Conservation (phyloP, 495 filamentous ascomycete species). For the Neurospora sp. region DNA sequence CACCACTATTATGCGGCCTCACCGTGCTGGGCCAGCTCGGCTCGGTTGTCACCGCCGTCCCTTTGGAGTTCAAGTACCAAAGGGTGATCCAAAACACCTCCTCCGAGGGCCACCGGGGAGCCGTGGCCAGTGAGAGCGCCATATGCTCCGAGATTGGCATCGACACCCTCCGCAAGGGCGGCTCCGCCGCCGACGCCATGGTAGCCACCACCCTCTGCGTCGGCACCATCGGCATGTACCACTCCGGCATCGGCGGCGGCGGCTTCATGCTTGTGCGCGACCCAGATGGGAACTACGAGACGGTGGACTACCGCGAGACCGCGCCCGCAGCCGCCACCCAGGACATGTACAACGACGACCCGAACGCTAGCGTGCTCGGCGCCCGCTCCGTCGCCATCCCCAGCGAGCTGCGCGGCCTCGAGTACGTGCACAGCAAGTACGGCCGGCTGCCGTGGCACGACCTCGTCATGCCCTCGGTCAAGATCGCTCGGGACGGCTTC, state of each 20-base stretch:
- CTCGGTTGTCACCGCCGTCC: background rate
- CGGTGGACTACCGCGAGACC: constrained; percentile 78
- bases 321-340: constrained; percentile 67
- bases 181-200: constrained; percentile 68
- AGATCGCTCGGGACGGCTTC: constrained; percentile 69
- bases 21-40: constrained; percentile 2
- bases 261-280: constrained; percentile 73
- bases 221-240: constrained; percentile 78
- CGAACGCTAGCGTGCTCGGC: too few relatives aligned
- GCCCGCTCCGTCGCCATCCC: constrained; percentile 55
- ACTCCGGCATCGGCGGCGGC: constrained; percentile 81
- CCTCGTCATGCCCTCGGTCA: constrained; percentile 60
- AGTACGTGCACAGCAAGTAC: constrained; percentile 63
- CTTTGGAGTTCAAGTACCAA: background rate
- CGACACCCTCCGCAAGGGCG: constrained; percentile 56
- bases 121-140: constrained; percentile 68
- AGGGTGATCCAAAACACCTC: background rate
- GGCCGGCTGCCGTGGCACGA: constrained; percentile 26
- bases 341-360: constrained; percentile 54
- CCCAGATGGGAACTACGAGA: constrained; percentile 54
- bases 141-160: constrained; percentile 71
- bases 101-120: constrained; percentile 40
- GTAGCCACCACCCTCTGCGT: constrained; percentile 66
- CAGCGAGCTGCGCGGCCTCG: constrained; percentile 70
- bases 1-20: constrained; percentile 6